These are phyloP conservation scores for Acorus calamus DNA, from an alignment of 106 monocot species.

Conservation along the genomic window DNA sequence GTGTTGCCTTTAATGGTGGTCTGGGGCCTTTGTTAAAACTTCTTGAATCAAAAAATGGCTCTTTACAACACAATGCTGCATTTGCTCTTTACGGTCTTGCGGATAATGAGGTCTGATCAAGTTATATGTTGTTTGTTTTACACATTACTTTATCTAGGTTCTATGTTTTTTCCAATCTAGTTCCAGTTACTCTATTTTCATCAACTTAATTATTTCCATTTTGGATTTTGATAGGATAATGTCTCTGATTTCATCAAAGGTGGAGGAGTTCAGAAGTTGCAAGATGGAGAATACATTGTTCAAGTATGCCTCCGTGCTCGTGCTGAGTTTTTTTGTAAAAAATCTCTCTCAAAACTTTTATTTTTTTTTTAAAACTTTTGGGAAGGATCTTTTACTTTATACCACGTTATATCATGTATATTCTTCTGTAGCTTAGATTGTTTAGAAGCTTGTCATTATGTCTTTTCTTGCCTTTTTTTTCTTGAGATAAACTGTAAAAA, in stretches of 20 bases:
- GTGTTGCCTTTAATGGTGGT: conserved; percentile 87
- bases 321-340: background rate
- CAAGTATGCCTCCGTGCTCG: conserved; percentile 44
- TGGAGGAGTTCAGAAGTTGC: conserved; percentile 92
- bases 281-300: conserved; percentile 99
- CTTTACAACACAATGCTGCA: conserved; percentile 97
- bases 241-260: conserved; percentile 82
- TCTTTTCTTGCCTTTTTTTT: background rate
- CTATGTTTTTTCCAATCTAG: background rate
- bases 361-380: no score
- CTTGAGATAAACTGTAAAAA: no score
- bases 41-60: conserved; percentile 94
- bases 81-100: conserved; percentile 99
- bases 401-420: background rate
- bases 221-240: conserved; percentile 60
- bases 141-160: background rate
- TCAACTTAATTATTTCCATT: background rate
- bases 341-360: no score
- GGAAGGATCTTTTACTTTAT: background rate
- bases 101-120: conserved; percentile 74
- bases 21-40: conserved; percentile 77
- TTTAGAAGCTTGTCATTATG: background rate
- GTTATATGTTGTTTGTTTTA: background rate
- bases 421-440: background rate
- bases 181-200: background rate